phyloP scores from a whole-genome alignment of 768 basidiomycete genomes.

The Cystobasidium tubakii region DNA sequence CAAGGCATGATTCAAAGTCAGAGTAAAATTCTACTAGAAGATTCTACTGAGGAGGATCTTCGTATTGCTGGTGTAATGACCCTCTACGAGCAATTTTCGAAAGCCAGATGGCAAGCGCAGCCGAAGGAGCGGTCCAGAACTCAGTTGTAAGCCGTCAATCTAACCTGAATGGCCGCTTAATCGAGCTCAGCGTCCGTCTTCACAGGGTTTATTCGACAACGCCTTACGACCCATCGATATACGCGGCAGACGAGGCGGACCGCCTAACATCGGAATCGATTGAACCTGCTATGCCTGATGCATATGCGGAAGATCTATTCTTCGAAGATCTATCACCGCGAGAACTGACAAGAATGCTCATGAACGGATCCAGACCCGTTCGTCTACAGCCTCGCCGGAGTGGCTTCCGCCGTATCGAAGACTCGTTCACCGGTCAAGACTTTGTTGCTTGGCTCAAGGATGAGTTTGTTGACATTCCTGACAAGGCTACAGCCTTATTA shows the following conservation, averaged over 20 bases:
- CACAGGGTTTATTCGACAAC: constrained; percentile 23
- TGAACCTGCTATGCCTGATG: neutral
- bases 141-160: constrained; percentile 26
- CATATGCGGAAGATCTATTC: neutral
- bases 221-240: constrained; percentile 21
- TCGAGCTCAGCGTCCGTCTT: neutral
- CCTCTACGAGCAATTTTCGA: constrained; percentile 79
- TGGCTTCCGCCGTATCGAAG: constrained; percentile 67
- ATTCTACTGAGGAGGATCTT: constrained; percentile 76
- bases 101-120: constrained; percentile 68
- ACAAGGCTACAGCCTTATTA: constrained; percentile 69
- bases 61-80: constrained; percentile 84
- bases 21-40: constrained; percentile 58
- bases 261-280: constrained; percentile 3
- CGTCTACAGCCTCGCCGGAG: constrained; percentile 78
- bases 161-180: neutral
- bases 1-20: constrained; percentile 47
- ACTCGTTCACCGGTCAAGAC: constrained; percentile 81
- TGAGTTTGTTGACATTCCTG: constrained; percentile 81
- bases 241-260: constrained; percentile 25
- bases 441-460: constrained; percentile 88
- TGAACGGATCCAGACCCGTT: constrained; percentile 68
- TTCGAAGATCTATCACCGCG: neutral
- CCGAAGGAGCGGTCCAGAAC: constrained; percentile 50
- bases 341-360: constrained; percentile 71